Percentiles rank a stretch among this genome's conserved stretches.
Conservation (phyloP, 2,329 filamentous ascomycete genomes). For the Leptodontidium sp. region DNA sequence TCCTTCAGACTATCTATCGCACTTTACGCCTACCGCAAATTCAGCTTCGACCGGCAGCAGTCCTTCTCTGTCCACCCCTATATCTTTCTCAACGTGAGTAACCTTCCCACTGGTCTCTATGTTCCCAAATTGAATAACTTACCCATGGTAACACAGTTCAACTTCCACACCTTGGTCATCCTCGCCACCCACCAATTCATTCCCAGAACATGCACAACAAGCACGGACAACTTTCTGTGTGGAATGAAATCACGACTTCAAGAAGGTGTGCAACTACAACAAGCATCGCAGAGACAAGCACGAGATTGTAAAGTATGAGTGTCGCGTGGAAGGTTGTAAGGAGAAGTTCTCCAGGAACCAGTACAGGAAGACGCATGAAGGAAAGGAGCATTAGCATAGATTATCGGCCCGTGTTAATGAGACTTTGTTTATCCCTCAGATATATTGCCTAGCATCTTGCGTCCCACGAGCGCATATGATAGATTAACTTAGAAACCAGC, state of each 20-base stretch:
- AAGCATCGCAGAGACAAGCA: not conserved
- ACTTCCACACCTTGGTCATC: not conserved
- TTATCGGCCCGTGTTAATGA: not conserved
- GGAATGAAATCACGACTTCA: not conserved
- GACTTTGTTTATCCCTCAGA: not conserved
- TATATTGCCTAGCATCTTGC: too few relatives aligned
- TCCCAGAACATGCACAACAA: too few relatives aligned
- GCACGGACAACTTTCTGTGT: too few relatives aligned
- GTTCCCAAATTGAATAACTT: not conserved
- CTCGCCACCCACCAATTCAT: not conserved
- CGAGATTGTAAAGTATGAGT: not conserved
- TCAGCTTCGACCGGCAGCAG: not conserved
- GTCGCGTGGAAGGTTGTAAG: not conserved
- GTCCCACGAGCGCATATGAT: too few relatives aligned
- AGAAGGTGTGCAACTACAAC: not conserved
- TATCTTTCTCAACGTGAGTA: not conserved
- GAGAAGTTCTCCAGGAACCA: not conserved
- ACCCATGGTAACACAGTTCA: not conserved
- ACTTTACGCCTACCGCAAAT: not conserved
- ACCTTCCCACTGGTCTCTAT: not conserved
- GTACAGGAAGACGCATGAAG: not conserved
- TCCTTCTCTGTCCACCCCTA: not conserved
- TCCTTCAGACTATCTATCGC: not conserved
- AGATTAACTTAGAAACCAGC: too few relatives aligned
- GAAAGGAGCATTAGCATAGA: not conserved